A percentile compares a stretch with the other conserved stretches of the same genome.
phyloP scores from a whole-genome alignment of 2,329 filamentous ascomycete genomes.

The Zymoseptoria tritici region DNA sequence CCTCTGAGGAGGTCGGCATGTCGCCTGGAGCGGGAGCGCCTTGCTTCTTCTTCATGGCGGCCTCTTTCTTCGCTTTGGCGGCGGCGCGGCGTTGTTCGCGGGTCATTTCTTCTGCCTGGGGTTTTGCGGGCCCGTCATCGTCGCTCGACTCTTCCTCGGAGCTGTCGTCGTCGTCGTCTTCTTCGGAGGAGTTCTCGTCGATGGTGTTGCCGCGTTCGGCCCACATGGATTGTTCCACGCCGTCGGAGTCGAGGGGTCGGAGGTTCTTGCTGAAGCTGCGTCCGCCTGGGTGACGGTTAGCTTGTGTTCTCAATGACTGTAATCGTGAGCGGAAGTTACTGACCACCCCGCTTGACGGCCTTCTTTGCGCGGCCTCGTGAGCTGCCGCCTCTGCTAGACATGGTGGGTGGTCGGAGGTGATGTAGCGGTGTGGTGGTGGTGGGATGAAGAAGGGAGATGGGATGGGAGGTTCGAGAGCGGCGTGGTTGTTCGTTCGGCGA shows the following conservation, averaged over 20 bases:
- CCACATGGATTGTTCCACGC: constrained; percentile 86
- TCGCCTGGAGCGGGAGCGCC: constrained; percentile 74
- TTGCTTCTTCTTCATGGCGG: constrained; percentile 69
- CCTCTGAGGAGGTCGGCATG: constrained; percentile 62
- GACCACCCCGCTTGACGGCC: constrained; percentile 85
- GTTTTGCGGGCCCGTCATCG: constrained; percentile 32
- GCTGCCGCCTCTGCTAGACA: constrained; percentile 36
- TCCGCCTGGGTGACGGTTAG: constrained; percentile 54
- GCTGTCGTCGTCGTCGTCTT: constrained; percentile 41
- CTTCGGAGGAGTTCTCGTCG: constrained; percentile 41
- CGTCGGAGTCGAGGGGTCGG: constrained; percentile 78
- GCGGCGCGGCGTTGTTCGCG: constrained; percentile 83
- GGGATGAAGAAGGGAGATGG: neutral
- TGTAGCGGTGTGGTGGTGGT: constrained; percentile 20
- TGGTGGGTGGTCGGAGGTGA: constrained; percentile 32
- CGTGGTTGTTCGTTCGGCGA: neutral
- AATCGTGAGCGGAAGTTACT: constrained; percentile 28
- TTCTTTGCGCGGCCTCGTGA: constrained; percentile 78
- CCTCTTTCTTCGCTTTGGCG: constrained; percentile 86
- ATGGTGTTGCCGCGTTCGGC: constrained; percentile 52
- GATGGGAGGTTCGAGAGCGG: constrained; percentile 1
- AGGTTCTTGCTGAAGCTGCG: constrained; percentile 94
- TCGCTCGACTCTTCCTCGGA: constrained; percentile 38
- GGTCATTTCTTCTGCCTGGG: constrained; percentile 51
- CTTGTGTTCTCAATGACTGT: constrained; percentile 4